Evolutionary conservation across 768 basidiomycete genomes (phyloP).

Genomic region (Leccinum uliginosum): DNA sequence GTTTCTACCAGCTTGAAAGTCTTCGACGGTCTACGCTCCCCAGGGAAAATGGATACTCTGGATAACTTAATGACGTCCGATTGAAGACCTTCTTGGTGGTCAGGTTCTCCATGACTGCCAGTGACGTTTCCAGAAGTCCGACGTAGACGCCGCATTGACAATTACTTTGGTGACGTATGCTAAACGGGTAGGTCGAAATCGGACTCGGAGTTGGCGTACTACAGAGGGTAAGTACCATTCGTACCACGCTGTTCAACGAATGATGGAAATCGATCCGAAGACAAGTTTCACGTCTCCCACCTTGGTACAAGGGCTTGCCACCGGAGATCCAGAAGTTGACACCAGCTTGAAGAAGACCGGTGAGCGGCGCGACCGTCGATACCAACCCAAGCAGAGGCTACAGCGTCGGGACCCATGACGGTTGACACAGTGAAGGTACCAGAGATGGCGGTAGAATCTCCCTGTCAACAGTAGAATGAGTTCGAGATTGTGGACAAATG

Average conservation of each 20-base stretch:
- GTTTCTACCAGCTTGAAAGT: conserved; percentile 8
- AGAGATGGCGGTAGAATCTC: conserved; percentile 7
- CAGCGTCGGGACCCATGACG: not conserved
- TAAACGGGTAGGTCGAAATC: too few relatives aligned
- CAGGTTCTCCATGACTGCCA: conserved; percentile 19
- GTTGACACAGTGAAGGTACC: conserved; percentile 9
- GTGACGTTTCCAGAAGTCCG: conserved; percentile 17
- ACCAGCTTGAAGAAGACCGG: conserved; percentile 14
- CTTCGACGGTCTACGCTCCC: conserved; percentile 20
- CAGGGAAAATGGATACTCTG: conserved; percentile 9
- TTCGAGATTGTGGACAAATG: not conserved
- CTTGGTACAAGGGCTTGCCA: conserved; percentile 1
- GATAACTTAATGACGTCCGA: conserved; percentile 5
- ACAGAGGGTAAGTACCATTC: conserved; percentile 20
- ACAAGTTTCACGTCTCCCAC: not conserved
- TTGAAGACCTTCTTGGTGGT: conserved; percentile 11
- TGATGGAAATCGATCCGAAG: not conserved
- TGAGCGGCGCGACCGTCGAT: conserved; percentile 9
- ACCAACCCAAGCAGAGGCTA: conserved; percentile 14
- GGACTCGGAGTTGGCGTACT: too few relatives aligned
- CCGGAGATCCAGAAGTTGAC: not conserved
- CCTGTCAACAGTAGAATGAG: conserved; percentile 2
- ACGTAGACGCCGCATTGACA: conserved; percentile 14
- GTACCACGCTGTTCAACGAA: conserved; percentile 18
- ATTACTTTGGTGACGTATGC: conserved; percentile 12